phyloP scores from a whole-genome alignment of 208 protist genomes.

The Angomonas ambiguus region DNA sequence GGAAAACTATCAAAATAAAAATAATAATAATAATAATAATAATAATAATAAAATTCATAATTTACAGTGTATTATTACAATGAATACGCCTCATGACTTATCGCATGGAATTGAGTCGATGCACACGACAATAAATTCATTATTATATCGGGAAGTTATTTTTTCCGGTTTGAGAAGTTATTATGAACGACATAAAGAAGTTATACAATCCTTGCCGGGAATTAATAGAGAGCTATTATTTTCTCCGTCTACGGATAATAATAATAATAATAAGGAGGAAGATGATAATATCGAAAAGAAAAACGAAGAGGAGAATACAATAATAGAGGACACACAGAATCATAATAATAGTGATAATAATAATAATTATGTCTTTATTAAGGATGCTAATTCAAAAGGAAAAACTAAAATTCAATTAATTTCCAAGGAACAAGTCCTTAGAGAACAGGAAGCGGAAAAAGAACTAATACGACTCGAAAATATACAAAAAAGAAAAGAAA shows the following conservation, averaged over 20 bases:
- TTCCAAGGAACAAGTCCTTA: too few relatives aligned
- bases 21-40: conserved; percentile 19
- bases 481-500: neutral
- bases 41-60: too few relatives aligned
- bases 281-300: neutral
- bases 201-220: conserved; percentile 30
- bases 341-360: conserved; percentile 33
- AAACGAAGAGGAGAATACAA: too few relatives aligned
- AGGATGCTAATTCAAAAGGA: too few relatives aligned
- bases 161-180: conserved; percentile 27
- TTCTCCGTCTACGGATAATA: neutral
- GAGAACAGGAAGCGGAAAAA: too few relatives aligned
- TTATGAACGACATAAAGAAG: conserved; percentile 35
- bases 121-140: conserved; percentile 8
- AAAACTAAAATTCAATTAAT: too few relatives aligned
- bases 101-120: conserved; percentile 21
- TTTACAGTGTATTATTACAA: conserved; percentile 32
- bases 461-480: too few relatives aligned
- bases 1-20: neutral
- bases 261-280: neutral
- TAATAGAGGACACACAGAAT: conserved; percentile 17
- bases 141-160: conserved; percentile 25
- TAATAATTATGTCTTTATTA: too few relatives aligned
- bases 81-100: conserved; percentile 48
- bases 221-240: conserved; percentile 25